These are phyloP conservation scores for Candida khao-thaluensis DNA, from an alignment of 805 yeast genomes.

Conservation along the genomic window DNA sequence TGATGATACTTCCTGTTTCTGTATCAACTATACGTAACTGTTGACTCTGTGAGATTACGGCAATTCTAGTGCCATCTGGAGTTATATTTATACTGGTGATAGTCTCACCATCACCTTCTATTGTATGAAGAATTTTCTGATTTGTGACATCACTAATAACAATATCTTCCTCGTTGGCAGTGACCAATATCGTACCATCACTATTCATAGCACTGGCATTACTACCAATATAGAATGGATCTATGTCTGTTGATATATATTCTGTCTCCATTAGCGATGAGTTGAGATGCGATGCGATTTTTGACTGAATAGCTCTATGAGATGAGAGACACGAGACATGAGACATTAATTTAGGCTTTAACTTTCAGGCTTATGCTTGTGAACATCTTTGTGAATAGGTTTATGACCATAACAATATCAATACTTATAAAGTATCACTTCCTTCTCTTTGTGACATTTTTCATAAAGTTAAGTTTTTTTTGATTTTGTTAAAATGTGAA, in stretches of 20 bases:
- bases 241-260: slow-evolving; percentile 50
- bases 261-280: slow-evolving; percentile 27
- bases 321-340: no score
- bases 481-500: no score
- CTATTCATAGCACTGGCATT: slow-evolving; percentile 67
- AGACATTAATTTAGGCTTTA: no score
- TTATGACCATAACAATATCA: no score
- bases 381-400: no score
- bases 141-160: slow-evolving; percentile 63
- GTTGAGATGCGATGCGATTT: slow-evolving; percentile 4
- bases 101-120: slow-evolving; percentile 83
- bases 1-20: slow-evolving; percentile 38
- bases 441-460: no score
- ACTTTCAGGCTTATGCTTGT: no score
- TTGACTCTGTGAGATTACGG: slow-evolving; percentile 79
- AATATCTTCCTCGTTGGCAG: slow-evolving; percentile 77
- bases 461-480: no score
- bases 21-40: slow-evolving; percentile 66
- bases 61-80: slow-evolving; percentile 69
- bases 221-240: slow-evolving; percentile 87
- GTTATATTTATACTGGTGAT: slow-evolving; percentile 75
- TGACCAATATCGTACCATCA: slow-evolving; percentile 66
- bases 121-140: slow-evolving; percentile 53
- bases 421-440: no score
- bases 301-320: no score